These are phyloP conservation scores for Dendrobium nobile DNA, from an alignment of 106 monocot species.

Conservation along the genomic window DNA sequence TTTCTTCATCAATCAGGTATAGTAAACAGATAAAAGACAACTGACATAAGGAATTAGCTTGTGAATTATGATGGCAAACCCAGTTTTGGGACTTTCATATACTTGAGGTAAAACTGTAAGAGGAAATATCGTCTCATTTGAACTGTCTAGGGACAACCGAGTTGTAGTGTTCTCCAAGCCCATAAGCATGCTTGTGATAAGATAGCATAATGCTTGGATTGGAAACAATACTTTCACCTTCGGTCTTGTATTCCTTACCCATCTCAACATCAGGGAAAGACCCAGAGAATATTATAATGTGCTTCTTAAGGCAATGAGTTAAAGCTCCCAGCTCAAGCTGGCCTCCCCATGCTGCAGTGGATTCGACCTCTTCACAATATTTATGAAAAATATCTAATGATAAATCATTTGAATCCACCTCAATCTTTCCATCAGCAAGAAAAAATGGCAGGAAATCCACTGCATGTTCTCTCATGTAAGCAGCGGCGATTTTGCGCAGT, in stretches of 20 bases:
- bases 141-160: constrained; percentile 40
- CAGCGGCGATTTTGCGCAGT: constrained; percentile 54
- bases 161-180: constrained; percentile 82
- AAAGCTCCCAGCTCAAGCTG: constrained; percentile 79
- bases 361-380: constrained; percentile 60
- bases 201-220: constrained; percentile 57
- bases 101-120: not conserved
- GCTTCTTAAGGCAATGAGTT: constrained; percentile 46
- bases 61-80: not conserved
- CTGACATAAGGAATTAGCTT: not conserved
- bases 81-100: not conserved
- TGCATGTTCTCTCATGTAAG: constrained; percentile 62
- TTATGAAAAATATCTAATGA: constrained; percentile 35
- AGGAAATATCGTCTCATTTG: not conserved
- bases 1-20: not conserved
- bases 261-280: constrained; percentile 81
- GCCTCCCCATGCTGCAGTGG: constrained; percentile 69
- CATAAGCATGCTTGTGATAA: constrained; percentile 77
- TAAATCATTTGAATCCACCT: constrained; percentile 14
- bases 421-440: constrained; percentile 42
- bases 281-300: constrained; percentile 65
- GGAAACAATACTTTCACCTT: not conserved
- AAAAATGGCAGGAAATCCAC: constrained; percentile 68
- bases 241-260: constrained; percentile 66
- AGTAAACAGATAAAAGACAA: not conserved